phyloP scores from a whole-genome alignment of 176 grass and related monocot genomes.

The Hsuehochloa calcarea region DNA sequence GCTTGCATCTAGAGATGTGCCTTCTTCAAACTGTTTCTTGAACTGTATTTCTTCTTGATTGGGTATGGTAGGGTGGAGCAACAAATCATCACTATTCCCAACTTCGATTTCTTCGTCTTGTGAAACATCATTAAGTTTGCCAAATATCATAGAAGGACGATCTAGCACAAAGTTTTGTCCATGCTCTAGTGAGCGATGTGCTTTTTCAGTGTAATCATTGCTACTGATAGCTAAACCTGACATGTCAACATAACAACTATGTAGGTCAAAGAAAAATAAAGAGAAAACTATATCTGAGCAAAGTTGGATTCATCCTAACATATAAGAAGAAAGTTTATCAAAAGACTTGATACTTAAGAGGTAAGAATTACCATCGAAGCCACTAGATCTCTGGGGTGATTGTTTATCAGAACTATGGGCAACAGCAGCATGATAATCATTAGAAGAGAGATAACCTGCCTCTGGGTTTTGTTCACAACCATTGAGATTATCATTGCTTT shows the following conservation, averaged over 20 bases:
- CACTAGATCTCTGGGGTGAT: constrained; percentile 31
- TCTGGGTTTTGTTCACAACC: constrained; percentile 29
- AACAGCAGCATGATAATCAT: constrained; percentile 12
- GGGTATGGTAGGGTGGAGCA: constrained; percentile 8
- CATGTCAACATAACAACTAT: constrained; percentile 29
- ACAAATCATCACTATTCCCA: constrained; percentile 39
- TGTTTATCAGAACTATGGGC: constrained; percentile 29
- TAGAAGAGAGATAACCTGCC: constrained; percentile 9
- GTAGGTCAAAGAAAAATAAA: constrained; percentile 15
- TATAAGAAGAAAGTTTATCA: constrained; percentile 8
- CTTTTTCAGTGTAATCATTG: constrained; percentile 33
- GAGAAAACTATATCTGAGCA: neutral
- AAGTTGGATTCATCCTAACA: neutral
- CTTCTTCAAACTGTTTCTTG: constrained; percentile 20
- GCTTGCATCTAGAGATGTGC: constrained; percentile 5
- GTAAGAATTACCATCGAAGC: constrained; percentile 51
- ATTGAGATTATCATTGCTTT: constrained; percentile 24
- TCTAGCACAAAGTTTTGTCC: constrained; percentile 29
- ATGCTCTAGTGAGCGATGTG: constrained; percentile 34
- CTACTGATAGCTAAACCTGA: constrained; percentile 46
- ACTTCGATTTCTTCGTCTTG: constrained; percentile 42
- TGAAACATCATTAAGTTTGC: constrained; percentile 40
- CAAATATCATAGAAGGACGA: constrained; percentile 34
- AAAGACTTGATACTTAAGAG: constrained; percentile 20
- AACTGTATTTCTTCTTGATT: constrained; percentile 28